Evolutionary conservation across 495 filamentous ascomycete genomes (phyloP), one percentile per base, ranked within the genome.

Genomic region (Penicillium psychrofluorescens): DNA sequence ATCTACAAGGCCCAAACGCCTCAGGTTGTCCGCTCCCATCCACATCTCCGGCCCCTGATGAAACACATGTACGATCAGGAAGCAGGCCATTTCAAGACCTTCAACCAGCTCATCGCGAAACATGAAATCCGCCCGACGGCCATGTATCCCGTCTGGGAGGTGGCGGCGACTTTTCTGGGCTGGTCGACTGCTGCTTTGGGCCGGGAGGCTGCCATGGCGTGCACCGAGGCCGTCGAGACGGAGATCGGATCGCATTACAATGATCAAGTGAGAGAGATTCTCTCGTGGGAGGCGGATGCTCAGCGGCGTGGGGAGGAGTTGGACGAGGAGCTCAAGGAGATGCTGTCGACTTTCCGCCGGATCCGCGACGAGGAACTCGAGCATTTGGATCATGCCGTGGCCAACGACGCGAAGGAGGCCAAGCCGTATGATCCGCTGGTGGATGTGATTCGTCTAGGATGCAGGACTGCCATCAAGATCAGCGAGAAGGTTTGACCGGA

Each of bases 51-150:
- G 11, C 81, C 86, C 0, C 66, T 96, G 12, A 95, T 98, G 86
- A 80, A 84, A 45, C 92, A 97, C 71, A 98, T 98, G 94, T 90
- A 95, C 73, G 87, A 91, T 52, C 92, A 98, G 61, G 92, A 98
- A 71, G 88, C 83, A 6, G 80, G 77, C 7, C 92, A 98, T 63
- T 79, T 97, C 48, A 55, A 67, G 11, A 88, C 79, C 40, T 98
- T 98, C 80, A 95, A 95, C 62, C 41, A 65, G 1, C 77, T 97
- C 8, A 67, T 97, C 12, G 84, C 86, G 3, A 83, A 83, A 43
- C 92, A 98, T 63, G 88, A 90, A 38, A 78, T 98, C 11, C 90
- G 92, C 0, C 92, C 92, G 0, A 97, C 92, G 7, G 86, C 85
- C 27, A 85, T 98, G 75, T 95, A 92, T 56, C 94, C 94, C 1